Evolutionary conservation across 2,329 filamentous ascomycete genomes (phyloP).

Genomic region (Cercospora zeina): DNA sequence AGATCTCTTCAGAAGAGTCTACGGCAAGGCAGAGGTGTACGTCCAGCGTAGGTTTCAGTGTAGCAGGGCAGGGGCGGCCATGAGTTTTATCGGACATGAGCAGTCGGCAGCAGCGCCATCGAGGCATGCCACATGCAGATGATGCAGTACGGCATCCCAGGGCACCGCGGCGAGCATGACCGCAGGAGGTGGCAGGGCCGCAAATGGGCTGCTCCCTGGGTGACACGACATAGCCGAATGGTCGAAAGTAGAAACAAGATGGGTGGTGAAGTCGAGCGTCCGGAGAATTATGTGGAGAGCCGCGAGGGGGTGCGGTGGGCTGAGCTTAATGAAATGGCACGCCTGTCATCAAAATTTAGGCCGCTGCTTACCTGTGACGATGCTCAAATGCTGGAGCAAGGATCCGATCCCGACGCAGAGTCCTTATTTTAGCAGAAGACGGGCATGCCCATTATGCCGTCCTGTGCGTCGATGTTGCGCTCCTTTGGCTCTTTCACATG

Average conservation of each 20-base stretch:
- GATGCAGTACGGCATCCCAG: slow-evolving; percentile 7
- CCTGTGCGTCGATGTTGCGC: neutral
- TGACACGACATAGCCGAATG: slow-evolving; percentile 15
- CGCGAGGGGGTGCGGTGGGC: neutral
- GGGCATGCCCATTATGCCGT: neutral
- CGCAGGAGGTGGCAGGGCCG: neutral
- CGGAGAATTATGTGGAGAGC: slow-evolving; percentile 18
- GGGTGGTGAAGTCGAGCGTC: slow-evolving; percentile 8
- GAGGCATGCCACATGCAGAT: slow-evolving; percentile 12
- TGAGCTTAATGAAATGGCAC: neutral
- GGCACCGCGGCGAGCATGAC: slow-evolving; percentile 10
- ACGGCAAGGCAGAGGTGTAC: neutral
- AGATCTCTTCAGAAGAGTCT: neutral
- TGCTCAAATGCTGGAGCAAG: slow-evolving; percentile 1
- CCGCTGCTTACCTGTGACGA: neutral
- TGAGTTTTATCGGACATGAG: slow-evolving; percentile 15
- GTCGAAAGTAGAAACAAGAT: slow-evolving; percentile 17
- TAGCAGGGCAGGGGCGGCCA: neutral
- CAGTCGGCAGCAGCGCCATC: neutral
- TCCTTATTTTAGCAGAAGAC: slow-evolving; percentile 9
- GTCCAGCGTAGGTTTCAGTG: neutral
- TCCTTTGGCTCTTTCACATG: neutral
- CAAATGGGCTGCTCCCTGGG: slow-evolving; percentile 10
- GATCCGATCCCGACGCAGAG: slow-evolving; percentile 2
- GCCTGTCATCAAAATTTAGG: slow-evolving; percentile 15